Evolutionary conservation across 306 rosid genomes (phyloP).

Genomic region (Vigna hirtella): DNA sequence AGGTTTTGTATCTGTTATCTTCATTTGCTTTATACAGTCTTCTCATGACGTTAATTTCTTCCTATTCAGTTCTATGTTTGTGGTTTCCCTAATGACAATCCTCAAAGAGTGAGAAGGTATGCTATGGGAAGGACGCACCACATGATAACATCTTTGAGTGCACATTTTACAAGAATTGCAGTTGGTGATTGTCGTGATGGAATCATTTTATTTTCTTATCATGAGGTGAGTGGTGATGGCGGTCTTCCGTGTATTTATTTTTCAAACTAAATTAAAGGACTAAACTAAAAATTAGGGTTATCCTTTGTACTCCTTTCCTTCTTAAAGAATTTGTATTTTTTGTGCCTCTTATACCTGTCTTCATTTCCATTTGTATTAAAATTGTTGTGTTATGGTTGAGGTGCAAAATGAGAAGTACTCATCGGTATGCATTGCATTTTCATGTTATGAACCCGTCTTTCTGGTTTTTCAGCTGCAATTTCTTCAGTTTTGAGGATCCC

Average conservation of each 20-base stretch:
- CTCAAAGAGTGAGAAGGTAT: slow-evolving; percentile 68
- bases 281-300: background rate
- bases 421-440: background rate
- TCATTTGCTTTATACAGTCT: slow-evolving; percentile 16
- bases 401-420: background rate
- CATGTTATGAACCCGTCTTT: background rate
- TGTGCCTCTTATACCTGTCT: slow-evolving; percentile 19
- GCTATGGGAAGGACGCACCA: slow-evolving; percentile 74
- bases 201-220: slow-evolving; percentile 73
- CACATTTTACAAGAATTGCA: slow-evolving; percentile 83
- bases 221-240: slow-evolving; percentile 71
- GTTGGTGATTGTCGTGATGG: slow-evolving; percentile 99
- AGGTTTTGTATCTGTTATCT: slow-evolving; percentile 26
- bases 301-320: slow-evolving; percentile 24
- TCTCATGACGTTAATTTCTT: slow-evolving; percentile 49
- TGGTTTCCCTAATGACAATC: slow-evolving; percentile 85
- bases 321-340: slow-evolving; percentile 9
- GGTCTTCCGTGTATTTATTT: slow-evolving; percentile 19
- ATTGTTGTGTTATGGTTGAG: slow-evolving; percentile 3
- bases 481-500: background rate
- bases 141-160: slow-evolving; percentile 79
- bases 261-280: background rate
- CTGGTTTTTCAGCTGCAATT: background rate
- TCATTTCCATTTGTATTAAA: slow-evolving; percentile 35
- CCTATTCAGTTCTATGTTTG: slow-evolving; percentile 81